Evolutionary conservation across 768 basidiomycete species (phyloP), one percentile per base, ranked within the genome.

Genomic region (Lentinula sp.): DNA sequence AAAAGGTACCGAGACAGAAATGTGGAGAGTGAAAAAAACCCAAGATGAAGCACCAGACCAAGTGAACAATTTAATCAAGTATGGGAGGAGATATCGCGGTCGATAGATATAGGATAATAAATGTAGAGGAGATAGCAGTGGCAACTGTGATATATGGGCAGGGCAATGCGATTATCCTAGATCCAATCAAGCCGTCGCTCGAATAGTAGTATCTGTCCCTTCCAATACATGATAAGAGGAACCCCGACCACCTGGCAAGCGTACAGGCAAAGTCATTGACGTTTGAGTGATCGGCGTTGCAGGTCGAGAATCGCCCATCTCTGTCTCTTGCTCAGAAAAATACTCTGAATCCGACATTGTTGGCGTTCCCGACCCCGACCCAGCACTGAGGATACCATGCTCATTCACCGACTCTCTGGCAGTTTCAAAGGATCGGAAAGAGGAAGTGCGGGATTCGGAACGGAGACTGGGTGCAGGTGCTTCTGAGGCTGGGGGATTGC

Each of bases 361-460:
- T 9, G 43, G 37, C 16, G 57, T 49, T n/a, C 37, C 57, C 12
- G 48, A 51, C 1, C 50, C 57, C 10, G 48, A 51, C 3, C 54
- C 45, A 20, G 9, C n/a, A 9, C 15, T n/a, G 8, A 36, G 7
- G 41, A 48, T 35, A 12, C 57, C 57, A 6, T 49, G 37, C 20
- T 59, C 57, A 23, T 32, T 60, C n/a, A 60, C 50, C 1, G 36
- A 51, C 32, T 60, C 59, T n/a, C 20, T 16, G 48, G 59, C 59
- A 15, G 59, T 60, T 18, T 49, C 59, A 18, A 60, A 60, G 16
- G 59, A 60, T 52, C 59, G 33, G 23, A 51, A 60, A 12, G 59
- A 60, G n/a, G 49, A 51, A 33, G 59, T 50, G 39, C 59, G 59
- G 13, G 59, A 60, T 60, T 60, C 49, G 39, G 59, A 42, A n/a